Evolutionary conservation across 2,329 filamentous ascomycete genomes (phyloP).

Genomic region (Coniochaeta hoffmannii): DNA sequence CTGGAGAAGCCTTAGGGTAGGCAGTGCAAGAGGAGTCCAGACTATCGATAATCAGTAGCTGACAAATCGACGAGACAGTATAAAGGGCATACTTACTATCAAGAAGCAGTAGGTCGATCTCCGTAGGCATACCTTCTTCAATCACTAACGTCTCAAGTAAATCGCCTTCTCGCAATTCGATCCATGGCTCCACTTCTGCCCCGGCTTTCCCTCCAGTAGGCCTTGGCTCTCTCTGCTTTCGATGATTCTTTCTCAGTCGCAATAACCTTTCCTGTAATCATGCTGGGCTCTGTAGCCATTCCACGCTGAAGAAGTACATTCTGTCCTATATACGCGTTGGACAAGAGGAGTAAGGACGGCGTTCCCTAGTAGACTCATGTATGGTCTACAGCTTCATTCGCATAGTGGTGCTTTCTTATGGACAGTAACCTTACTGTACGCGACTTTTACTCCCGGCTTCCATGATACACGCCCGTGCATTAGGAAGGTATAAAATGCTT

Average conservation of each 20-base stretch:
- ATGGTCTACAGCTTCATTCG: no score
- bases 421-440: no score
- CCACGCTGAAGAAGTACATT: constrained; percentile 24
- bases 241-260: constrained; percentile 51
- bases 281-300: constrained; percentile 13
- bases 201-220: constrained; percentile 47
- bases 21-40: constrained; percentile 20
- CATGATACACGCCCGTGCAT: no score
- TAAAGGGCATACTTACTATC: constrained; percentile 41
- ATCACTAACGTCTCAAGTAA: constrained; percentile 45
- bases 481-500: no score
- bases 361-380: no score
- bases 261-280: constrained; percentile 36
- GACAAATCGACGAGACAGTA: no score
- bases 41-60: constrained; percentile 9
- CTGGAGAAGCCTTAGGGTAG: constrained; percentile 31
- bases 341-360: no score
- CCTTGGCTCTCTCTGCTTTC: constrained; percentile 44
- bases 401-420: no score
- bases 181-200: constrained; percentile 35
- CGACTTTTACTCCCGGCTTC: no score
- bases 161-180: constrained; percentile 52
- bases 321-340: no score
- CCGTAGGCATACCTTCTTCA: constrained; percentile 29
- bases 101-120: constrained; percentile 49